phyloP scores from a whole-genome alignment of 805 yeast genomes.

The Myxozyma melibiosi region DNA sequence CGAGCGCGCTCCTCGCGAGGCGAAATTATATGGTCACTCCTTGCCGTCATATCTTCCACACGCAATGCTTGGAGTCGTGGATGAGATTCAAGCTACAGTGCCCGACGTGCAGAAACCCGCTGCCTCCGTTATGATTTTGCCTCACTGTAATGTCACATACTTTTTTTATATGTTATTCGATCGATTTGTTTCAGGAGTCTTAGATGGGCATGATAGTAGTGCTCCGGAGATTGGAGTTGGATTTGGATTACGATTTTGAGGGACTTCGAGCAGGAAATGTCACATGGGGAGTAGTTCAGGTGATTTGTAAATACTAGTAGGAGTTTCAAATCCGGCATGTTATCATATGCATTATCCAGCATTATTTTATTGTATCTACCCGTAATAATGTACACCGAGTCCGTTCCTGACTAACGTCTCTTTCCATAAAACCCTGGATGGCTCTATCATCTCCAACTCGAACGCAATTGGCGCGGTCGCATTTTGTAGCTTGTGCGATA shows the following conservation, averaged over 20 bases:
- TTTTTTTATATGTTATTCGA: not conserved
- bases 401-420: not conserved
- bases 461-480: conserved; percentile 5
- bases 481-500: not conserved
- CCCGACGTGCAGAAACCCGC: conserved; percentile 79
- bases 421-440: not conserved
- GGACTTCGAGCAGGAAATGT: too few species aligned
- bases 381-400: conserved; percentile 1
- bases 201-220: too few species aligned
- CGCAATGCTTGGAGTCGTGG: conserved; percentile 88
- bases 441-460: conserved; percentile 2
- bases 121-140: too few species aligned
- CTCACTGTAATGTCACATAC: conserved; percentile 52
- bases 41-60: conserved; percentile 86
- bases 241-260: not conserved
- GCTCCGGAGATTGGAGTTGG: not conserved
- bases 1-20: conserved; percentile 41
- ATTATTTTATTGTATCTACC: not conserved
- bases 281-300: too few species aligned
- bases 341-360: not conserved
- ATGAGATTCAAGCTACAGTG: conserved; percentile 91
- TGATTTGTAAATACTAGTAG: not conserved
- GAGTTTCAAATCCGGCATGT: not conserved
- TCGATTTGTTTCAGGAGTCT: too few species aligned
- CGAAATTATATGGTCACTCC: conserved; percentile 60